phyloP scores from a whole-genome alignment of 1,139 yeast species.

The Spencermartinsiella ligniputridi region DNA sequence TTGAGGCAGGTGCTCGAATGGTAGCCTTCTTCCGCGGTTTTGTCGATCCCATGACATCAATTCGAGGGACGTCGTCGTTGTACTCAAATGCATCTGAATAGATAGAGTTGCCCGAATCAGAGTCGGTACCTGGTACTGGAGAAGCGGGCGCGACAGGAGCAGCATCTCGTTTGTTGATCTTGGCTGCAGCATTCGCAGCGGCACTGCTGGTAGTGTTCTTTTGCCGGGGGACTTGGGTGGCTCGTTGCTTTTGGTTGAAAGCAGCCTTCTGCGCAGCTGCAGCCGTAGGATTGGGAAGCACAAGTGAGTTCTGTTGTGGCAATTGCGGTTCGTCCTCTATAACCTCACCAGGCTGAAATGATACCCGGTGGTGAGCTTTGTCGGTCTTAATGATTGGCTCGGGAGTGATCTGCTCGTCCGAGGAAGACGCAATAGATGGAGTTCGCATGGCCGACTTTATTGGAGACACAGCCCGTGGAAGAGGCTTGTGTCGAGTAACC shows the following conservation, averaged over 20 bases:
- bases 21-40: constrained; percentile 1
- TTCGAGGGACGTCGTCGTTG: constrained; percentile 4
- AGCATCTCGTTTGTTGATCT: constrained; percentile 8
- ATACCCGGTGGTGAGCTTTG: constrained; percentile 12
- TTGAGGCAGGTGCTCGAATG: neutral
- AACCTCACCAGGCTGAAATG: constrained; percentile 10
- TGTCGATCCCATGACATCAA: neutral
- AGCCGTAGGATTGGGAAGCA: constrained; percentile 1
- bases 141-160: constrained; percentile 1
- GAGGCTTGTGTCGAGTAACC: constrained; percentile 21
- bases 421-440: constrained; percentile 15
- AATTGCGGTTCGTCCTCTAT: too few species aligned
- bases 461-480: constrained; percentile 29
- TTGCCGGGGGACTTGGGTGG: constrained; percentile 3
- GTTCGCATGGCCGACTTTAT: constrained; percentile 30
- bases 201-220: constrained; percentile 7
- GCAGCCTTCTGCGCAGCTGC: constrained; percentile 13
- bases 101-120: constrained; percentile 26
- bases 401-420: constrained; percentile 6
- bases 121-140: constrained; percentile 13
- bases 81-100: constrained; percentile 28
- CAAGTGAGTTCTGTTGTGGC: too few species aligned
- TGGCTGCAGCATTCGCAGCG: constrained; percentile 24
- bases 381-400: constrained; percentile 1
- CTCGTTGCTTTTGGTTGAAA: constrained; percentile 3